Evolutionary conservation across 495 filamentous ascomycete species (phyloP).

Genomic region (Rhizodiscina lignyota): DNA sequence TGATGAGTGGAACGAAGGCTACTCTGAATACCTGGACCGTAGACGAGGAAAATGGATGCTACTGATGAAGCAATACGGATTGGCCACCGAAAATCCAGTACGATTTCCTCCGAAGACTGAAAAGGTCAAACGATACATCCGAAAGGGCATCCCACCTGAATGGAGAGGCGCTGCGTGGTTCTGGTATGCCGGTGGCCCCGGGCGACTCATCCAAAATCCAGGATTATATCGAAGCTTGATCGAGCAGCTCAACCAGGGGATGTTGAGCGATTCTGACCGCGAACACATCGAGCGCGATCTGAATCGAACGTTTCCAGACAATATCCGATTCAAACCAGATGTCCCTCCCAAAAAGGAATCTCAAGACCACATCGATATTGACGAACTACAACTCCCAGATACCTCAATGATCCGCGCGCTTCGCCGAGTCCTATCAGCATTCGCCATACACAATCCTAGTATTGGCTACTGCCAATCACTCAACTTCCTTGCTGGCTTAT

Average conservation of each 20-base stretch:
- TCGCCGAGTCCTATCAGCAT: conserved; percentile 73
- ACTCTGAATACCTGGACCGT: conserved; percentile 49
- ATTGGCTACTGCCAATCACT: conserved; percentile 95
- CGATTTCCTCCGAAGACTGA: conserved; percentile 63
- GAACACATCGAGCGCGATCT: conserved; percentile 93
- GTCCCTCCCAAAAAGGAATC: conserved; percentile 7
- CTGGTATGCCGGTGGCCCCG: conserved; percentile 84
- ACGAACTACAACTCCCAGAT: conserved; percentile 29
- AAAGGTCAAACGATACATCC: conserved; percentile 75
- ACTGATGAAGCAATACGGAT: conserved; percentile 57
- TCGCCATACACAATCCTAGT: conserved; percentile 71
- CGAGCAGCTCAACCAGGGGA: conserved; percentile 40
- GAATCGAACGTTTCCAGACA: conserved; percentile 91
- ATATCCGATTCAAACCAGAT: conserved; percentile 77
- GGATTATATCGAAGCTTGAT: conserved; percentile 61
- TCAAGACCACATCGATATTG: conserved; percentile 1
- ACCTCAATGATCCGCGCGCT: conserved; percentile 64
- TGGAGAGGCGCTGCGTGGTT: conserved; percentile 94
- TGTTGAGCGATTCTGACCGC: conserved; percentile 50
- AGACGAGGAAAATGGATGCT: conserved; percentile 67
- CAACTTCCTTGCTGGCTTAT: conserved; percentile 88
- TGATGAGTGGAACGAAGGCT: conserved; percentile 61
- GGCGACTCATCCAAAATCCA: conserved; percentile 50
- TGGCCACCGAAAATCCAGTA: conserved; percentile 52
- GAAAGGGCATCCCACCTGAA: conserved; percentile 91